A percentile compares a stretch with the other conserved stretches of the same genome.
Conservation (phyloP, 208 protist genomes). For the Crithidia bombi region DNA sequence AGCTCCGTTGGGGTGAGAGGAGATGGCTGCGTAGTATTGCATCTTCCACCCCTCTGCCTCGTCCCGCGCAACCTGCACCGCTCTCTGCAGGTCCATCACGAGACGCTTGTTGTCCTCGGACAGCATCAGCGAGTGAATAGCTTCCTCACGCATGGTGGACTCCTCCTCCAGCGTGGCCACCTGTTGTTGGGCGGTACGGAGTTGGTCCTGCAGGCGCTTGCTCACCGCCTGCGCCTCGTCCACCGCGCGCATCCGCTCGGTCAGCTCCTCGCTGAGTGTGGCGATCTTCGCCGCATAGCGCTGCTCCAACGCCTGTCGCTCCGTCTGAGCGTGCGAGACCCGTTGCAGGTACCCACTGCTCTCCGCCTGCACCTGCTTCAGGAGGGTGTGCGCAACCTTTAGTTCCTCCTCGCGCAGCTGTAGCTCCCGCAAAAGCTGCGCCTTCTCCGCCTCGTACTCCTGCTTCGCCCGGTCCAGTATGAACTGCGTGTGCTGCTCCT, state of each 20-base stretch:
- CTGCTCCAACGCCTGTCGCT: conserved; percentile 56
- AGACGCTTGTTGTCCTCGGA: conserved; percentile 65
- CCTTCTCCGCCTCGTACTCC: conserved; percentile 50
- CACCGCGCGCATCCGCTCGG: conserved; percentile 38
- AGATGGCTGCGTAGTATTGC: conserved; percentile 36
- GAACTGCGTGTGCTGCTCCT: conserved; percentile 38
- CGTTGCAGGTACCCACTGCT: conserved; percentile 42
- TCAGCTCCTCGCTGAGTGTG: conserved; percentile 58
- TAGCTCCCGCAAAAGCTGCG: conserved; percentile 57
- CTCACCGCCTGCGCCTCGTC: conserved; percentile 32
- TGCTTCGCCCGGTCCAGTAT: conserved; percentile 27
- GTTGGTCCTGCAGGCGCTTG: conserved; percentile 33
- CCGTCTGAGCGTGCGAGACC: conserved; percentile 46
- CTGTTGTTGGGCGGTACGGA: conserved; percentile 31
- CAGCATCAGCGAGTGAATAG: conserved; percentile 65
- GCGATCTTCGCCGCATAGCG: conserved; percentile 47
- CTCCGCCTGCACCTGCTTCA: conserved; percentile 67
- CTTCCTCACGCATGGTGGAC: conserved; percentile 64
- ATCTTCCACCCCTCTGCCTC: conserved; percentile 59
- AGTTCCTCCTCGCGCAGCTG: conserved; percentile 69
- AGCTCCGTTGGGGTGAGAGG: neutral
- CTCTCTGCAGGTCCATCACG: conserved; percentile 54
- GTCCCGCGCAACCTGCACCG: conserved; percentile 47
- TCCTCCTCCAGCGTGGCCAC: conserved; percentile 61
- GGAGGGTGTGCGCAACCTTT: conserved; percentile 55